Percentiles rank a stretch among this genome's conserved stretches.
Evolutionary conservation across 441 rosid species (phyloP).

Genomic region (Raphanus hybrid): DNA sequence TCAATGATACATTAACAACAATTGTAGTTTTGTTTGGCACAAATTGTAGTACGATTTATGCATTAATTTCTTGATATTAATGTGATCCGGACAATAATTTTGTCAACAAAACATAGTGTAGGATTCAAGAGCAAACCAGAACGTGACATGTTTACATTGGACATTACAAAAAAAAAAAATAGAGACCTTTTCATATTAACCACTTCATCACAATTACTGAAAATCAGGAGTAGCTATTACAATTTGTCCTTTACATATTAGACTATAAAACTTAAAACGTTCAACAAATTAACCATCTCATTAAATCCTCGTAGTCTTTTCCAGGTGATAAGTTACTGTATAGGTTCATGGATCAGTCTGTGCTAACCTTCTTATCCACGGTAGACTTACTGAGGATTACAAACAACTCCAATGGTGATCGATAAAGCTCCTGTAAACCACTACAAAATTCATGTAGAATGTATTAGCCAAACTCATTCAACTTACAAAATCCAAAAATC

Average conservation of each 20-base stretch:
- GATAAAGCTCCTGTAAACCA: constrained; percentile 74
- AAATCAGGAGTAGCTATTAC: no score
- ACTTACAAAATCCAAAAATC: background rate
- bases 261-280: no score
- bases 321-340: no score
- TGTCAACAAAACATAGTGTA: background rate
- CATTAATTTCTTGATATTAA: background rate
- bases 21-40: background rate
- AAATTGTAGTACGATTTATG: background rate
- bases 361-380: constrained; percentile 40
- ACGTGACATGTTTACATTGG: background rate
- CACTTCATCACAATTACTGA: no score
- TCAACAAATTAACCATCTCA: no score
- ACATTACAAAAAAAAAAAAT: background rate
- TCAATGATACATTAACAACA: background rate
- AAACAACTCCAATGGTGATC: constrained; percentile 58
- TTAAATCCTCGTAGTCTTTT: no score
- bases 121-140: background rate
- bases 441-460: constrained; percentile 42
- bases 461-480: constrained; percentile 23
- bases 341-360: no score
- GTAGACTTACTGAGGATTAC: constrained; percentile 77
- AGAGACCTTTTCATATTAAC: no score
- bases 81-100: background rate
- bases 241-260: no score